Evolutionary conservation across 2,329 filamentous ascomycete species (phyloP), one percentile per base, ranked within the genome.

Genomic region (Cercospora janseana): DNA sequence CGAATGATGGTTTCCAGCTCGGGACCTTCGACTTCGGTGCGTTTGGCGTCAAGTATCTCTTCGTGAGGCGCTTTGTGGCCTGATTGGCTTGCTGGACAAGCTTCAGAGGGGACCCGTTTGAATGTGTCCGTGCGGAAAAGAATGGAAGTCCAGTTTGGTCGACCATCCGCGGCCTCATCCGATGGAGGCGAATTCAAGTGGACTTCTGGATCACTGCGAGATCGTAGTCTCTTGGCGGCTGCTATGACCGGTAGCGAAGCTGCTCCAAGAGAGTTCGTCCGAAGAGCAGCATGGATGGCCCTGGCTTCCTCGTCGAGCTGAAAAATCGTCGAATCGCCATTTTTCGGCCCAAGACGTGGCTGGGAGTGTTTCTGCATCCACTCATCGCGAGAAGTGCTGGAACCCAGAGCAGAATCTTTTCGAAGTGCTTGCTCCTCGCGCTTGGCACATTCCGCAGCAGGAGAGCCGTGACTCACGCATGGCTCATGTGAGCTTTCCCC

Each of bases 251-350:
- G n/a, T 23, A 13, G 12, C 7, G 35, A 26, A 2, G 35, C 21
- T 10, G 35, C 13, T 16, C 35, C 12, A 10, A 15, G 35, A 23
- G 15, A n/a, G 13, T 38, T 26, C 7, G 18, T 16, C 32, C 32
- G 28, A 4, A 47, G 18, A 12, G 44, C 44, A 20, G 38, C 32
- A 27, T 38, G 32, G 4, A 47, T 23, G 20, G 32, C 15, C 16
- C 31, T 20, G 18, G 40, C 31, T 13, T 47, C 44, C 26, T 47
- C 44, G n/a, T 47, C 44, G 7, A 47, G 44, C 7, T 40, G 44
- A 6, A 47, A 47, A 9, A 47, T 27, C 15, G 26, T 26, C 9
- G 23, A n/a, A 24, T 38, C 32, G 7, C 12, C 9, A 20, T 24
- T 13, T 18, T 29, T 13, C 9, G 15, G 23, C 12, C 29, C 7